Evolutionary conservation across 192 early-diverging fungal species (phyloP).

Genomic region (Paraglomus brasilianum): DNA sequence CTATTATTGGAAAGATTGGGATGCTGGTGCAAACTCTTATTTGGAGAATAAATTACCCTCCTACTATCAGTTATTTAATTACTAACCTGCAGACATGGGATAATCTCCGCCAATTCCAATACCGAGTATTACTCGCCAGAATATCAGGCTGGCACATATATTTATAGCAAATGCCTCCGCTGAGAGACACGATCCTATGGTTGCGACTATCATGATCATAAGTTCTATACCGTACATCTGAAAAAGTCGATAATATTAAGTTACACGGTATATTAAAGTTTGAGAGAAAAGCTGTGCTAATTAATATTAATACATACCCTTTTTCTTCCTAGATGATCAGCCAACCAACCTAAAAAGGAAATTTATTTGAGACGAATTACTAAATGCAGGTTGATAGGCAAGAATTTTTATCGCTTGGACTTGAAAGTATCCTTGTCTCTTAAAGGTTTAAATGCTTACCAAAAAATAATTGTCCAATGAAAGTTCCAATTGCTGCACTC

Average conservation of each 20-base stretch:
- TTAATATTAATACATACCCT: conserved; percentile 34
- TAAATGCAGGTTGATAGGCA: no score
- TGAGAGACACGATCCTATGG: conserved; percentile 77
- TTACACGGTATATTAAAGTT: no score
- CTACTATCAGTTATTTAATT: not conserved
- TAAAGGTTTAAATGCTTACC: conserved; percentile 4
- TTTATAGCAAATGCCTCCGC: conserved; percentile 67
- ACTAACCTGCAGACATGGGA: conserved; percentile 77
- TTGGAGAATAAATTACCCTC: no score
- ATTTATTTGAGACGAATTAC: no score
- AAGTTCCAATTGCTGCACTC: conserved; percentile 81
- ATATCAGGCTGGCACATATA: conserved; percentile 60
- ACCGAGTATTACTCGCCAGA: conserved; percentile 90
- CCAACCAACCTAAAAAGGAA: conserved; percentile 55
- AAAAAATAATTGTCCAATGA: conserved; percentile 84
- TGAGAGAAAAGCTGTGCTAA: no score
- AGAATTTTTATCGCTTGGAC: no score
- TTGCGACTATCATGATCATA: conserved; percentile 88
- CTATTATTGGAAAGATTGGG: not conserved
- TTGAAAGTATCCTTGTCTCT: no score
- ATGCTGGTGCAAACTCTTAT: not conserved
- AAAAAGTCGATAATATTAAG: not conserved
- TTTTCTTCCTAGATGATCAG: conserved; percentile 88
- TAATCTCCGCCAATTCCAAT: conserved; percentile 96
- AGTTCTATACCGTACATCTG: conserved; percentile 86